Evolutionary conservation across 352 stramenopile species (phyloP), one percentile per base, ranked within the genome.

Genomic region (Pythium periplocum): DNA sequence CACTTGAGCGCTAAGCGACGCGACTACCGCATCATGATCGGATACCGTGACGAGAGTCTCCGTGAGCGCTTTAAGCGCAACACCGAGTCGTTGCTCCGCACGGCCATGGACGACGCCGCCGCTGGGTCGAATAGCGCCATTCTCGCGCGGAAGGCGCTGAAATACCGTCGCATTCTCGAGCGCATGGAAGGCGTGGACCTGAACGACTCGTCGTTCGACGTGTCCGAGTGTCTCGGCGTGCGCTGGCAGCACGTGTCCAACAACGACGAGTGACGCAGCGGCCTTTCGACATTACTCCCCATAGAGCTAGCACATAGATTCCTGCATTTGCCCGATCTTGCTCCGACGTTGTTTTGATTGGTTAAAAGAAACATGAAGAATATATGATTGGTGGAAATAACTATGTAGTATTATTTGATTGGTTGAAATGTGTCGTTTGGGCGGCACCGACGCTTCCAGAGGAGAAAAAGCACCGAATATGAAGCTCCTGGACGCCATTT

Each of bases 81-180:
- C 53, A 58, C 53, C 37, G 52, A 60, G 41, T 44, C 57, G 44
- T 53, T 66, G 26, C 43, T 66, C 6, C 53, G 55, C 34, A 58
- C 59, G 5, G 59, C 59, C 12, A 45, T 61, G 33, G 53, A 51
- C 44, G 49, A 53, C 4, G 47, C 42, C 2, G 51, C 33, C 7
- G 45, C 53, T 33, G 36, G 53, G 36, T 59, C 57, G 8, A 69
- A 48, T 12, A 69, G 59, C 12, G 53, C 57, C 1, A 60, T 55
- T 3, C 48, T 66, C 9, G 62, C 62, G 12, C 54, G 55, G 35
- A 71, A 71, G 48, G 63, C 63, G 11, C 55, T 71, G 33, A 43
- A 55, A 34, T 71, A 68, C 55, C 63, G 54, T 51, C 67, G 64
- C 37, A 56, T 71, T 43, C 39, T 71, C 11, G 42, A 59, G 39